phyloP scores from a whole-genome alignment of 139 green algal genomes.

The Chlamydomonas eustigma region DNA sequence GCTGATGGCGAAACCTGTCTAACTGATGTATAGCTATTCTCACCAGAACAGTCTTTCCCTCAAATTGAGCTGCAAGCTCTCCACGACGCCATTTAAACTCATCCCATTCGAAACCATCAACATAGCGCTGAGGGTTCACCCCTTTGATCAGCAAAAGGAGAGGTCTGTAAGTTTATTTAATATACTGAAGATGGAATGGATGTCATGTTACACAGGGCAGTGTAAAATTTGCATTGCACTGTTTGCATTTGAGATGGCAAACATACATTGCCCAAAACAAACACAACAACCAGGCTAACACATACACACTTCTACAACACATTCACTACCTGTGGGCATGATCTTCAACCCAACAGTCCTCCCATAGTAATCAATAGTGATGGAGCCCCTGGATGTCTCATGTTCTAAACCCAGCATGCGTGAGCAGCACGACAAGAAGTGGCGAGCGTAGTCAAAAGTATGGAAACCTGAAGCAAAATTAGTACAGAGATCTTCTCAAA shows the following conservation, averaged over 20 bases:
- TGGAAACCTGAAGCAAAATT: slow-evolving; percentile 93
- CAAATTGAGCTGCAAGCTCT: slow-evolving; percentile 78
- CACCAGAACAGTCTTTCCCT: slow-evolving; percentile 34
- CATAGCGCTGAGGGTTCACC: slow-evolving; percentile 80
- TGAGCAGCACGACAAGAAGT: slow-evolving; percentile 95
- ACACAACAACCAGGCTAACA: too few species aligned
- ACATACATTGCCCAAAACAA: too few species aligned
- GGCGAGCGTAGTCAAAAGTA: slow-evolving; percentile 97
- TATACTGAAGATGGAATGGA: too few species aligned
- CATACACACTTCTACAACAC: neutral
- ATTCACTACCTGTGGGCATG: slow-evolving; percentile 80
- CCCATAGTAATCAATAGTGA: slow-evolving; percentile 96
- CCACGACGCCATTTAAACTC: slow-evolving; percentile 89
- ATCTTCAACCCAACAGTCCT: slow-evolving; percentile 94
- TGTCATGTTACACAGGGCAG: too few species aligned
- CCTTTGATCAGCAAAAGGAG: slow-evolving; percentile 32
- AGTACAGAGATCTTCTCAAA: too few species aligned
- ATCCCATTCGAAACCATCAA: slow-evolving; percentile 73
- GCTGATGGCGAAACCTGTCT: too few species aligned
- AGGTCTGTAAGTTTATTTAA: too few species aligned
- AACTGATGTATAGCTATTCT: too few species aligned
- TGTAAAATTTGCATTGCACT: too few species aligned
- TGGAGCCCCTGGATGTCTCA: slow-evolving; percentile 80
- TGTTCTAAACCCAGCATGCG: slow-evolving; percentile 96
- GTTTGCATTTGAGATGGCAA: too few species aligned